These are phyloP conservation scores for Lunasporangiospora selenospora DNA, from an alignment of 192 early-diverging fungal species.

Conservation along the genomic window DNA sequence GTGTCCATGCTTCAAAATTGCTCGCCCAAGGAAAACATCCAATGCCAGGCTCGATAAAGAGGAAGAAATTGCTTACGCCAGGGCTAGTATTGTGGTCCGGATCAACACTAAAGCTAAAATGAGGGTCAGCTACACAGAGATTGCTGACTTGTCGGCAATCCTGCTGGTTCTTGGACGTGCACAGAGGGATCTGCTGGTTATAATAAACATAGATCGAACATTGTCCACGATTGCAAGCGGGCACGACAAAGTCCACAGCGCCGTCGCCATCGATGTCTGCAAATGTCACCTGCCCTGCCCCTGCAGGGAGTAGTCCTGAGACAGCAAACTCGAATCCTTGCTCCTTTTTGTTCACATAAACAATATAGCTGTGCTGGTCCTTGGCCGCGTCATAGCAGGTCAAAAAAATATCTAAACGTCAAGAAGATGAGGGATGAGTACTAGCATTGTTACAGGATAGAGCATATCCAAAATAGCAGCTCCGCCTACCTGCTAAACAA, in stretches of 20 bases:
- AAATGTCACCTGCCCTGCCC: conserved; percentile 82
- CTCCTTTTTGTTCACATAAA: conserved; percentile 75
- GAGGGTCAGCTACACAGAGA: conserved; percentile 77
- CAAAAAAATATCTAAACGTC: conserved; percentile 69
- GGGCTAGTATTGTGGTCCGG: conserved; percentile 41
- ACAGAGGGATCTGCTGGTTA: conserved; percentile 85
- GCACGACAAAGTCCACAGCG: conserved; percentile 83
- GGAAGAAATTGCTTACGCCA: conserved; percentile 49
- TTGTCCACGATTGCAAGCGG: conserved; percentile 56
- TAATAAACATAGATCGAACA: conserved; percentile 80
- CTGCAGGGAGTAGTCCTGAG: conserved; percentile 64
- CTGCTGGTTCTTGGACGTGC: conserved; percentile 54
- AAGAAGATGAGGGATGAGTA: background rate
- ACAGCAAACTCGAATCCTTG: conserved; percentile 71
- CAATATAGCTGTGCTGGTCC: conserved; percentile 61
- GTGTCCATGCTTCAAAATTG: too few relatives aligned
- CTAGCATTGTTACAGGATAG: background rate
- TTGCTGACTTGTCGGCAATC: conserved; percentile 69
- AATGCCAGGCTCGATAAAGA: too few relatives aligned
- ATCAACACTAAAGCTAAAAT: conserved; percentile 69
- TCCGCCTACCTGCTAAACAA: conserved; percentile 80
- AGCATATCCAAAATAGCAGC: too few relatives aligned
- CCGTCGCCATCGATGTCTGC: conserved; percentile 96
- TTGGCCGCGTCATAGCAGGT: conserved; percentile 61
- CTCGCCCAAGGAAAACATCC: too few relatives aligned